Base-by-base conservation (phyloP, 2,329 filamentous ascomycete genomes). In the Aspergillus neoniger region DNA sequence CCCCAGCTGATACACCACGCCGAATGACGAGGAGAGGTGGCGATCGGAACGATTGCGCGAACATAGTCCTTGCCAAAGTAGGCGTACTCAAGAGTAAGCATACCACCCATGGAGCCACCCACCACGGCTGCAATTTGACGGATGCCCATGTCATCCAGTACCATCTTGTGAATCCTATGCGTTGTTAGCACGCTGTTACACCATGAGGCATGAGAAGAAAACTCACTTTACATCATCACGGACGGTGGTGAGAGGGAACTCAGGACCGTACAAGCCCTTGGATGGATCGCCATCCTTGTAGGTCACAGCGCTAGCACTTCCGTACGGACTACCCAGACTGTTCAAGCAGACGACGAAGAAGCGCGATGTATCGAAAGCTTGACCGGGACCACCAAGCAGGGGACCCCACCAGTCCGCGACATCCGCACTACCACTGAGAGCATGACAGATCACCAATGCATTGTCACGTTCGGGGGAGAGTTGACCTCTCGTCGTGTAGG, bases 201-300 rank as follows among this genome's bases (percentile, higher is more conserved):
- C 7, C 25, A 17, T 14, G 2, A 5, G 25, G 23, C 1, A 32
- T 9, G 39, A 19, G 15, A 21, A 54, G 2, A 8, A 15, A 8
- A 65, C 89, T 80, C 79, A 95, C 91, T 91, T 92, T 56, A 98
- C 94, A 79, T 99, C 95, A 74, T 99, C 95, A 66, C 94, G 85
- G 65, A 99, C 91, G 0, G 95, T 98, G 1, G 95, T 97, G 65
- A 99, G 80, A 50, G 95, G 95, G 68, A 99, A 99, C 72, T 99
- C 95, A 1, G 95, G 95, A 0, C 95, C 95, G 72, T 99, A 99
- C 68, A 86, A 85, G 17, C 86, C 92, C 64, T 91, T 87, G 55
- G 81, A 81, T 15, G 84, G 79, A 69, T 96, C 86, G 14, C 92
- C 92, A 71, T 97, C 89, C 75, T 91, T 96, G 68, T 88, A 88